Conservation (phyloP, 768 basidiomycete species). For the Amanita muscaria region DNA sequence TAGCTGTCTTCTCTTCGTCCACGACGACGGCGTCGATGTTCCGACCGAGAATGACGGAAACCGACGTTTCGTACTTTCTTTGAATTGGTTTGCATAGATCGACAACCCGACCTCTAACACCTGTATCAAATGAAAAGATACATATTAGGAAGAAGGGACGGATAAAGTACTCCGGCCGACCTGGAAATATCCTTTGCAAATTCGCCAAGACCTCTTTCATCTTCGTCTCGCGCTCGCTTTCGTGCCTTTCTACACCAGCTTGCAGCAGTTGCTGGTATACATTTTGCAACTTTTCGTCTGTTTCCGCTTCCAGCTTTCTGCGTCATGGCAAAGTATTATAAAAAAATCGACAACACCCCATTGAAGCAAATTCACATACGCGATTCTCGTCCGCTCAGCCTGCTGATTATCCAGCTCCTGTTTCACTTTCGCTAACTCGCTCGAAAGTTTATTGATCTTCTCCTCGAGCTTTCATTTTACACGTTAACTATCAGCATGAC, state of each 20-base stretch:
- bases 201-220: conserved; percentile 81
- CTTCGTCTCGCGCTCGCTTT: conserved; percentile 74
- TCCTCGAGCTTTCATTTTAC: conserved; percentile 40
- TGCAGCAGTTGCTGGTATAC: conserved; percentile 80
- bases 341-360: no score
- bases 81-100: conserved; percentile 94
- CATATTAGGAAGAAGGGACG: no score
- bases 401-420: conserved; percentile 81
- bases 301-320: conserved; percentile 85
- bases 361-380: no score
- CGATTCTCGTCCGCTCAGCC: conserved; percentile 72
- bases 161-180: conserved; percentile 28
- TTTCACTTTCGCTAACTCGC: conserved; percentile 54
- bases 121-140: no score
- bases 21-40: conserved; percentile 96
- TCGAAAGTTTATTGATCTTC: conserved; percentile 46
- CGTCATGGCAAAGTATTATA: no score
- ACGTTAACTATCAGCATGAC: no score
- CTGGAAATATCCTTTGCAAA: conserved; percentile 86
- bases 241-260: conserved; percentile 82
- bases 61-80: conserved; percentile 86
- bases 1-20: conserved; percentile 93
- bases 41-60: conserved; percentile 85
- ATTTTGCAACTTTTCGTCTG: conserved; percentile 83
- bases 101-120: conserved; percentile 86